Evolutionary conservation across 1,139 yeast species (phyloP), one percentile per base, ranked within the genome.

Genomic region (Wickerhamomyces sp.): DNA sequence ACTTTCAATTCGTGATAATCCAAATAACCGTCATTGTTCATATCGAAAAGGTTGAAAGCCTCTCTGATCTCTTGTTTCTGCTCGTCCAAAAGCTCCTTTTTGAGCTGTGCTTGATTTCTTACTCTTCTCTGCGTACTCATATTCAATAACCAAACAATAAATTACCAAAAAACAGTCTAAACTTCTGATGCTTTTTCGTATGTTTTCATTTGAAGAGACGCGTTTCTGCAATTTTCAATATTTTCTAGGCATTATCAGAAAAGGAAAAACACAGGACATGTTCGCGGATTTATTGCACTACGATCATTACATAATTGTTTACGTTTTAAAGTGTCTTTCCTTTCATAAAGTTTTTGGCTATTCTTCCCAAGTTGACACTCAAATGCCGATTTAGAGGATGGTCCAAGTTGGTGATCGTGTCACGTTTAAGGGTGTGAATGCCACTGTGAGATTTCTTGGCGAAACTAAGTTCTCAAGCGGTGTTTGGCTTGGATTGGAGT

Each of bases 1-100:
- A 91, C 84, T 63, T 88, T 89, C 54, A 88, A 71, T 60, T 93
- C 99, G 59, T 93, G 99, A 62, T 86, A 93, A 61, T 93, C 98
- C 50, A 94, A 72, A 52, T 76, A 78, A 13, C 96, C 96, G 63
- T 93, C 99, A 47, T 81, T 83, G 63, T 93, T 89, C 83, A 89
- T 84, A 60, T 93, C 99, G 64, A 94, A 94, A 38, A 93, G 72
- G 43, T 86, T 79, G 63, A 94, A 94, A 54, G 98, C 99, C 62
- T 93, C 98, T 52, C 91, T 73, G 55, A 93, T 90, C 62, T 93
- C 98, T 58, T 86, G 94, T 55, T 84, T 84, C 63, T 93, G 97
- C 59, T 91, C 98, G 45, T 88, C 91, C 43, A 90, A 72, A 45
- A 91, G 72, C 57, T 89, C 95, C 39, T 71, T 71, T 56, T 79